Evolutionary conservation across 2,329 filamentous ascomycete genomes (phyloP).

Genomic region (Cryphonectria nitschkei): DNA sequence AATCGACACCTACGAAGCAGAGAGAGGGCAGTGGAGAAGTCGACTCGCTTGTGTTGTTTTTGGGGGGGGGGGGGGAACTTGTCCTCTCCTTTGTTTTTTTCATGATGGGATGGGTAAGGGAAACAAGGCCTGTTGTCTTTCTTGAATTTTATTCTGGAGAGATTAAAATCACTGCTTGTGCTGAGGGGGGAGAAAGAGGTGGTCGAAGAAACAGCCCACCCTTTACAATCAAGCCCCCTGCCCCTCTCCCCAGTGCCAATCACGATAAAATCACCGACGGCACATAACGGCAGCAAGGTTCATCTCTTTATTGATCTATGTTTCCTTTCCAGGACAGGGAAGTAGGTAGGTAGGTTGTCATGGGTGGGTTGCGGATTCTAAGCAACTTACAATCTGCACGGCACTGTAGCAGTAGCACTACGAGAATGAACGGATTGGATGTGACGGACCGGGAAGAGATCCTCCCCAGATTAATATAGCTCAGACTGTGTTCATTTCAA

Average conservation of each 20-base stretch:
- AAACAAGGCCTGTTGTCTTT: too few species aligned
- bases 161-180: too few species aligned
- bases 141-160: too few species aligned
- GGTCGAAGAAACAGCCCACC: too few species aligned
- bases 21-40: neutral
- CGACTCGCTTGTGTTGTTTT: too few species aligned
- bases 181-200: too few species aligned
- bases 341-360: neutral
- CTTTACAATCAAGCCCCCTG: too few species aligned
- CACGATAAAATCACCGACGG: neutral
- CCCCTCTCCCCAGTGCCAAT: too few species aligned
- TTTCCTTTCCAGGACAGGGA: neutral
- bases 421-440: neutral
- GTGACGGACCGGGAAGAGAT: neutral
- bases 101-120: neutral
- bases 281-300: neutral
- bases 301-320: too few species aligned
- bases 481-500: neutral
- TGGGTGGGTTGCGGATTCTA: neutral
- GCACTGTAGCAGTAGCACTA: neutral
- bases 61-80: too few species aligned
- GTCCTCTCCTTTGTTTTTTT: neutral
- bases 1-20: neutral
- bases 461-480: neutral
- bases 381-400: neutral